Evolutionary conservation across 2,329 filamentous ascomycete species (phyloP), one percentile per base, ranked within the genome.

Genomic region (Sarocladium oryzae): DNA sequence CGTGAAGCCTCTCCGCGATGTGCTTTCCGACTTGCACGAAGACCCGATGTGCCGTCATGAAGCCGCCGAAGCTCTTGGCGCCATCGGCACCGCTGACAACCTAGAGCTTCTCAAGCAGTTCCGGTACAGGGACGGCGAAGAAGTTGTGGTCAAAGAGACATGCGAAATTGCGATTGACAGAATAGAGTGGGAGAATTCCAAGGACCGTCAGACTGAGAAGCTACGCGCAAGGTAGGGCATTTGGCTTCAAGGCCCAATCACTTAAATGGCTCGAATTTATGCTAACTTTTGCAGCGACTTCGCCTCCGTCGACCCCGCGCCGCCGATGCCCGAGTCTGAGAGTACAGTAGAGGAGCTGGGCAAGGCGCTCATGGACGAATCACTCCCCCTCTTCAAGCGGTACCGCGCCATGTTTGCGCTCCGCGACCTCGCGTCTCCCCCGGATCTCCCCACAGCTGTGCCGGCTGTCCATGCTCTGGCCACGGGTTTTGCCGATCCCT

Each of bases 351-450:
- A 85, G 30, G 82, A 88, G 52, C 78, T 99, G 30, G 86, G 88
- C 63, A 78, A 81, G 62, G 82, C 80, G 21, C 76, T 99, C 51
- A 83, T 97, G 68, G 85, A 97, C 68, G 85, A 86, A 5, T 79
- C 74, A 4, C 73, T 85, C 46, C 88, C 90, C 21, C 81, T 99
- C 11, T 99, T 99, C 76, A 75, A 89, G 65, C 85, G 93, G 65
- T 99, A 99, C 72, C 84, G 93, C 62, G 92, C 93, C 66, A 99
- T 99, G 93, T 99, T 99, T 65, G 88, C 89, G 53, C 84, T 99
- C 50, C 86, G 93, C 63, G 93, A 99, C 69, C 84, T 99, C 50
- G 90, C 91, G 20, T 96, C 91, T 3, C 93, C 93, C 15, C 91
- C 92, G 9, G 87, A 95, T 63, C 83, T 95, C 38, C 88, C 90